Evolutionary conservation across 2,329 filamentous ascomycete species (phyloP), one percentile per base, ranked within the genome.

Genomic region (Herpotrichia juniperi): DNA sequence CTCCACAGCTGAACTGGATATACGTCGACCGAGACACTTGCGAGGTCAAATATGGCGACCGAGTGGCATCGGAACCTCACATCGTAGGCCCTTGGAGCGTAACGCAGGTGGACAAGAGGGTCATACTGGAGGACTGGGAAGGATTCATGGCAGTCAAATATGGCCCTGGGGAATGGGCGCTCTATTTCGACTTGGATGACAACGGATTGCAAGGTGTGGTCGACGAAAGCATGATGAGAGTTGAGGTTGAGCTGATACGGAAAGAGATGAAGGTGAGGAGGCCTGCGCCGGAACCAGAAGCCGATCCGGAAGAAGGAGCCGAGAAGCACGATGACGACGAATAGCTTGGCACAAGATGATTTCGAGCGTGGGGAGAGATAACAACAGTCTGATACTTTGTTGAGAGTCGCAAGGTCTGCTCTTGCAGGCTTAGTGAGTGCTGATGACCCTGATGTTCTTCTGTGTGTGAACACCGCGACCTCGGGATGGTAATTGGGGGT

Each of bases 131-230:
- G 30, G 64, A 59, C 2, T 69, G 63, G 64, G 66, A 69, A 46
- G 66, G 66, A 1, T 68, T 68, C 34, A 48, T 63, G 28, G 66
- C 63, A 22, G 66, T 68, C 11, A 44, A 54, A 22, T 64, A 68
- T 31, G 49, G 53, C 5, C 61, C 59, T 22, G 50, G 53, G 7
- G 50, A 62, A 10, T 69, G 65, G 66, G 62, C 59, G 30, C 51
- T 69, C 17, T 68, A 81, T 64, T 79, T 78, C 60, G 78, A 81
- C 57, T 66, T 70, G 30, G 70, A 79, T 26, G 78, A 68, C 31
- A 50, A 68, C 30, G 62, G 54, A 17, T 25, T 64, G 49, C 46
- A 48, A 30, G 58, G 50, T 12, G 52, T 61, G 14, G 8, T 61
- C 26, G 53, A 39, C 8, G 16, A 40, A 19, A 39, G 54, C 19